Evolutionary conservation across 1,284 basidiomycete genomes (phyloP), one percentile per base, ranked within the genome.

Genomic region (Trichosporon sp.): DNA sequence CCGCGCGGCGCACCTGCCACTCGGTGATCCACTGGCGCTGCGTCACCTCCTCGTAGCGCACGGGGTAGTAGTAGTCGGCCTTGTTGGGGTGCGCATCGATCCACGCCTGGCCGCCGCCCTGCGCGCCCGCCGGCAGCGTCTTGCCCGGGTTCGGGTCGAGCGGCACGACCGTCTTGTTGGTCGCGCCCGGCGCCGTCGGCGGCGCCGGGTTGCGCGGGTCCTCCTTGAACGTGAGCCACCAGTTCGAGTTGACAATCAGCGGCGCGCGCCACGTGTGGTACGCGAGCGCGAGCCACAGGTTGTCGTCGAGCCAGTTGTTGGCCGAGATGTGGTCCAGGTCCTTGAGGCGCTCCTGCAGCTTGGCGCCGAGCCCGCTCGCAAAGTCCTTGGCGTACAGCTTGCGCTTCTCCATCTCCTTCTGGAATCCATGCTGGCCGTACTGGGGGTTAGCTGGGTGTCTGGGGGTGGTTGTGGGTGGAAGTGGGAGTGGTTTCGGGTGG

Each of bases 251-350:
- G 77, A 99, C 84, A 69, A 93, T 86, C 34, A 98, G 85, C 0
- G 96, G 93, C 0, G 89, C 88, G 60, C 95, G 88, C 90, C 91
- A 93, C 83, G 94, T 91, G 72, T 93, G 89, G 83, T 98, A 99
- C 0, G 93, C 90, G 74, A 92, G 91, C 75, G 91, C 89, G 68
- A 90, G 85, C 96, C 96, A 98, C 77, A 95, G 91, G 67, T 92
- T 93, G 83, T 98, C 95, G 76, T 97, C 89, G 13, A 99, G 87
- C 96, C 96, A 98, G 81, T 97, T 98, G 82, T 91, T 87, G 0
- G 92, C 92, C 7, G 94, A 95, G 2, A 86, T 85, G 75, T 87
- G 89, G 84, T 98, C 94, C 62, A 98, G 87, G 66, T 92, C 93
- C 77, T 89, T 85, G 65, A 99, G 85, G 64, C 95, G 87, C 68